Conservation (phyloP, 2,329 filamentous ascomycete species). For the Pseudovirgaria hyperparasitica region DNA sequence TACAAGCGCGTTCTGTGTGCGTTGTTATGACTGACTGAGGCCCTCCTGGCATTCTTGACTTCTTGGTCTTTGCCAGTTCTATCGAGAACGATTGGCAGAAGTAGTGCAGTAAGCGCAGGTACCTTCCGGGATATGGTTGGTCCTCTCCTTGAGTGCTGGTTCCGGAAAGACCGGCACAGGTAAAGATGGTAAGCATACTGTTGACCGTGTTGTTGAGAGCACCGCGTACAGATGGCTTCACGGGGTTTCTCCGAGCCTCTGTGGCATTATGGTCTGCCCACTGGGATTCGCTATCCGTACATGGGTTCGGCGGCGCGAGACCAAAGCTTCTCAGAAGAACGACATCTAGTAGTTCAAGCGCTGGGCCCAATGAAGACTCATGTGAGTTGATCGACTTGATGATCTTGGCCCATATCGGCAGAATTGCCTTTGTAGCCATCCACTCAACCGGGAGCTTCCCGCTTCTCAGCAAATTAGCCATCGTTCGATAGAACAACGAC, state of each 20-base stretch:
- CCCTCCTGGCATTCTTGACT: no score
- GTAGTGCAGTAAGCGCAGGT: no score
- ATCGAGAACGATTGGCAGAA: no score
- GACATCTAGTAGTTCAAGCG: constrained; percentile 14
- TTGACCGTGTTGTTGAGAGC: constrained; percentile 2
- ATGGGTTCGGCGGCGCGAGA: constrained; percentile 9
- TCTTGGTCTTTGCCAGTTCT: no score
- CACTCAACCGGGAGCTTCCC: constrained; percentile 24
- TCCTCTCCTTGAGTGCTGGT: no score
- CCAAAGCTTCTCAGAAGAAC: constrained; percentile 11
- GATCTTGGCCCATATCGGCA: constrained; percentile 20
- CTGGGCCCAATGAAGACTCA: constrained; percentile 16
- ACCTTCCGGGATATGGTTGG: no score
- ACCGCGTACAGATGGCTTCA: constrained; percentile 2
- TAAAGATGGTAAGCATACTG: no score
- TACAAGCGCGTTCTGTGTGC: no score
- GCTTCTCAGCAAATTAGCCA: constrained; percentile 20
- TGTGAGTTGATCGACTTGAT: constrained; percentile 16
- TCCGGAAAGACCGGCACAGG: no score
- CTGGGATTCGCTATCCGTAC: constrained; percentile 12
- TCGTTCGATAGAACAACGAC: constrained; percentile 20
- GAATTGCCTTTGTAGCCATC: constrained; percentile 24
- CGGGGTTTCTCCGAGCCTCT: constrained; percentile 19
- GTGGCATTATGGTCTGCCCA: constrained; percentile 15
- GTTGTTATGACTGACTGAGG: no score